A percentile compares a stretch with the other conserved stretches of the same genome.
phyloP scores from a whole-genome alignment of 1,139 yeast genomes.

The Kluyveromyces sp. region DNA sequence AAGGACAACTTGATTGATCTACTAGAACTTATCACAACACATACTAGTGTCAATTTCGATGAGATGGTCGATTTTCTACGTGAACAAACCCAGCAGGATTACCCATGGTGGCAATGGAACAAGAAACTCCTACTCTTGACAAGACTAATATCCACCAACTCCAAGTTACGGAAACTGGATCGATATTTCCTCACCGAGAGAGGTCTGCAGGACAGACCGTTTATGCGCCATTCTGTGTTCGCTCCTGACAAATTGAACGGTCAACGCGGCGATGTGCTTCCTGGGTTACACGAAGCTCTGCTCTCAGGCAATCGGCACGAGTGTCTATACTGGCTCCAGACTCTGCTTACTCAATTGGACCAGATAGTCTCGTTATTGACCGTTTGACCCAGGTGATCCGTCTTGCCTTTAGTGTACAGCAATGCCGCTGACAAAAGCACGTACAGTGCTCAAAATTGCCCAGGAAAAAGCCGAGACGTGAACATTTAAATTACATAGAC shows the following conservation, averaged over 20 bases:
- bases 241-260: constrained; percentile 37
- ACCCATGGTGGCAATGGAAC: constrained; percentile 62
- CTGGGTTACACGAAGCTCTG: constrained; percentile 38
- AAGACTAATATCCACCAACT: constrained; percentile 48
- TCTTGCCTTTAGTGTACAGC: not conserved
- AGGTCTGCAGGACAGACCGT: constrained; percentile 33
- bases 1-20: constrained; percentile 13
- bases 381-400: not conserved
- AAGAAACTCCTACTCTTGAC: constrained; percentile 54
- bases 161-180: constrained; percentile 48
- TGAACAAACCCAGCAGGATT: constrained; percentile 47
- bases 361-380: constrained; percentile 12
- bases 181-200: constrained; percentile 31
- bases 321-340: constrained; percentile 25
- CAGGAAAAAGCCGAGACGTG: no score
- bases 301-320: constrained; percentile 29
- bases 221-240: constrained; percentile 40
- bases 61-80: constrained; percentile 33
- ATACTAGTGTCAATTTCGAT: constrained; percentile 22
- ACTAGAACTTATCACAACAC: constrained; percentile 11
- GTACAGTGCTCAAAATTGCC: no score
- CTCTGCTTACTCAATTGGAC: constrained; percentile 21
- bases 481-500: no score
- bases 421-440: no score
- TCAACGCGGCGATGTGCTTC: constrained; percentile 31